Base-by-base conservation (phyloP, 1,139 yeast species). In the Candida glucosophila region DNA sequence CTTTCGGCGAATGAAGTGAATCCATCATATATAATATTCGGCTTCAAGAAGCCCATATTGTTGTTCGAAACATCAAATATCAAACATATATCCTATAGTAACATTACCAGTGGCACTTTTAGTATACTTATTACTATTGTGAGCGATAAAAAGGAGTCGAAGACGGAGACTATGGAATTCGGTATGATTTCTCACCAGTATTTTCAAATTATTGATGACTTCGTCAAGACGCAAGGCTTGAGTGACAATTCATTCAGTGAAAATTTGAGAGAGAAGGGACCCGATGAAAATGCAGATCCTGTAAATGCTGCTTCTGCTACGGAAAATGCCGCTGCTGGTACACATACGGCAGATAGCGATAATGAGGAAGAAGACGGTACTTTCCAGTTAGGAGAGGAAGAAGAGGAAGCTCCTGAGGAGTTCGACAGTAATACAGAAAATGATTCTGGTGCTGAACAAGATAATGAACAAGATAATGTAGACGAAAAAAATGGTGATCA, bases 111-210 rank as follows among this genome's bases (percentile, higher is more conserved):
- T 39, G 51, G 79, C 27, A 90, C 97, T 0, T 90, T 90, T 54
- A 83, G 78, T 45, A 63, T 86, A 22, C 41, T 48, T 20, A 37
- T 61, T 14, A 62, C 70, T 44, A 36, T 53, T 36, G 34, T 39
- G 4, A 44, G 43, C 21, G 49, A 36, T 4, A 37, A 40, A 15
- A 42, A 41, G 12, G 50, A 52, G 12, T 73, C 69, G 22, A 72
- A 68, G 32, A 40, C 40, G 4, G 30, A 28, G 16, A 24, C 28
- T 6, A 54, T 67, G 32, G 97, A 90, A 51, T 88, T 85, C 41
- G 74, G 90, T 25, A 86, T 90, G 92, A 82, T 90, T 40, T 95
- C 86, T 47, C 96, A 90, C 47, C 64, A 62, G 25, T 85, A 78
- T 35, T 86, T 72, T 48, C 74, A 70, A 22, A 60, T 64, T 11